These are phyloP conservation scores for Cryptosporidium andersoni DNA, from an alignment of 169 alveolate genomes.

Conservation along the genomic window DNA sequence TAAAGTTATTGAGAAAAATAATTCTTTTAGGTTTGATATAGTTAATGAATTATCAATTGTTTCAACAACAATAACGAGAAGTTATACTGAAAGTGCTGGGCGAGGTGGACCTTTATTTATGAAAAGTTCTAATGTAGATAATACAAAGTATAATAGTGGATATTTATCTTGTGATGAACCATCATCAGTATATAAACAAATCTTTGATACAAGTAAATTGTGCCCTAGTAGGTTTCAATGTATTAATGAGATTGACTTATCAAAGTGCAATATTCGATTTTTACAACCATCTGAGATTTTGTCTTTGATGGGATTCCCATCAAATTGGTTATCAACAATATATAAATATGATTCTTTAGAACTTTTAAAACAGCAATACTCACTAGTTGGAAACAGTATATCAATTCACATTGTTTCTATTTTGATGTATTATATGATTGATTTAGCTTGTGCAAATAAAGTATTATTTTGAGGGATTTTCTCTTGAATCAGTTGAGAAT, in stretches of 20 bases:
- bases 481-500: neutral
- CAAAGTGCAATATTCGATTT: conserved; percentile 67
- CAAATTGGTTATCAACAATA: conserved; percentile 72
- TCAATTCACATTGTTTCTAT: conserved; percentile 77
- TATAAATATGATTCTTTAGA: conserved; percentile 34
- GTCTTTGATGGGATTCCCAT: conserved; percentile 78
- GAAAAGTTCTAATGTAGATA: neutral
- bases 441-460: neutral
- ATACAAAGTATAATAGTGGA: neutral
- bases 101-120: conserved; percentile 65
- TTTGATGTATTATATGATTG: conserved; percentile 75
- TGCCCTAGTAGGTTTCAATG: conserved; percentile 10
- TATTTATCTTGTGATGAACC: neutral
- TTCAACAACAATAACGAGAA: conserved; percentile 80
- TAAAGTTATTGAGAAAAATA: conserved; percentile 11
- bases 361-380: conserved; percentile 56
- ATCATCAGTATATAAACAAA: neutral
- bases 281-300: conserved; percentile 79
- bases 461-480: too few relatives aligned
- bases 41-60: conserved; percentile 74
- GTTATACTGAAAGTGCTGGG: conserved; percentile 74
- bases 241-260: neutral
- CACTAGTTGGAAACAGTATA: conserved; percentile 80
- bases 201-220: conserved; percentile 30
- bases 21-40: conserved; percentile 77